Evolutionary conservation across 345 rosid species (phyloP).

Genomic region (Salix brachista): DNA sequence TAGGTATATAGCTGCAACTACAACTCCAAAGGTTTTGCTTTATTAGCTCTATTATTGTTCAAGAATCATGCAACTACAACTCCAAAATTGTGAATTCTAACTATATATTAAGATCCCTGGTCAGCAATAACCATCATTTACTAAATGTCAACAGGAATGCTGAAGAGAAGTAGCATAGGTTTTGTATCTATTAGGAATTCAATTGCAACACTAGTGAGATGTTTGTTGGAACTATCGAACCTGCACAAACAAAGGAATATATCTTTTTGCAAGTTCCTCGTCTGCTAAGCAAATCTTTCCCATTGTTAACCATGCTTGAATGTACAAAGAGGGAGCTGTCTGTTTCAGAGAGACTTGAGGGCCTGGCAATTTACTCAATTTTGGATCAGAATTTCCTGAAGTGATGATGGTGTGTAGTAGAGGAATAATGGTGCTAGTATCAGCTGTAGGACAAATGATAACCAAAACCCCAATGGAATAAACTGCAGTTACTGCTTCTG

Average conservation of each 20-base stretch:
- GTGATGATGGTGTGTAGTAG: conserved; percentile 70
- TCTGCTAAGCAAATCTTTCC: conserved; percentile 88
- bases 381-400: conserved; percentile 60
- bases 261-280: conserved; percentile 79
- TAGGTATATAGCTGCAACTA: too few species aligned
- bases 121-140: not conserved
- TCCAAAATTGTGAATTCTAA: not conserved
- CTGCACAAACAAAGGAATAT: conserved; percentile 91
- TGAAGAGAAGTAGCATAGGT: not conserved
- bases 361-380: conserved; percentile 54
- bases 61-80: not conserved
- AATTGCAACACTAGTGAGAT: not conserved
- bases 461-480: conserved; percentile 77
- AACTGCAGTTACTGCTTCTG: conserved; percentile 61
- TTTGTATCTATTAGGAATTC: not conserved
- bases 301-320: conserved; percentile 89
- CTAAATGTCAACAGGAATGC: not conserved
- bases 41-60: not conserved
- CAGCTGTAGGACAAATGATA: conserved; percentile 66
- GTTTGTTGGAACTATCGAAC: conserved; percentile 29
- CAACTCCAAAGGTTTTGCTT: not conserved
- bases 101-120: not conserved
- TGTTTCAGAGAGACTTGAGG: conserved; percentile 55
- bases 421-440: conserved; percentile 58
- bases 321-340: conserved; percentile 60